Conservation (phyloP, 1,284 basidiomycete species). For the Puccinia brachypodii region DNA sequence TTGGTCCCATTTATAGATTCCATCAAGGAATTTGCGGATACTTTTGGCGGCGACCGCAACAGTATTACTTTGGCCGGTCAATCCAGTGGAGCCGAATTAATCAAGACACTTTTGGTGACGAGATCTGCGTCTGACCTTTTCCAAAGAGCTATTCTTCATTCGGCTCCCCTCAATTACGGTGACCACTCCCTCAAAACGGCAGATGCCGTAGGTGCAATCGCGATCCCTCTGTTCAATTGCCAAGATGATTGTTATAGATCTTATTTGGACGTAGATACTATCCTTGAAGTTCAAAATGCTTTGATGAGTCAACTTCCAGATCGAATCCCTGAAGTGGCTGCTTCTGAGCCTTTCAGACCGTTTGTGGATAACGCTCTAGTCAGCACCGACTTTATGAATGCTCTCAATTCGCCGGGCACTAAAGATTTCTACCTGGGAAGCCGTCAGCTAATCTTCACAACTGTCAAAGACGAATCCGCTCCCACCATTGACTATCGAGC, state of each 20-base stretch:
- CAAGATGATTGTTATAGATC: constrained; percentile 62
- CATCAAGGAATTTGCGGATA: constrained; percentile 62
- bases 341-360: constrained; percentile 58
- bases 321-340: constrained; percentile 63
- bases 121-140: constrained; percentile 55
- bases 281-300: constrained; percentile 63
- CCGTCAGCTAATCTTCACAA: constrained; percentile 67
- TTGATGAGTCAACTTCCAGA: constrained; percentile 60
- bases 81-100: constrained; percentile 77
- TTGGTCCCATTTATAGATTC: constrained; percentile 59
- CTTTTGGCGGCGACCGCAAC: constrained; percentile 68
- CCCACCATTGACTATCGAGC: constrained; percentile 63
- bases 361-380: constrained; percentile 22
- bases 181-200: constrained; percentile 66
- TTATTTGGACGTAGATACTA: constrained; percentile 61
- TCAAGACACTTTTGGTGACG: constrained; percentile 62
- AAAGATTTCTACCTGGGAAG: constrained; percentile 39
- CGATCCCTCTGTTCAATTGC: constrained; percentile 64
- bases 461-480: constrained; percentile 70
- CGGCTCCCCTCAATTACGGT: constrained; percentile 80
- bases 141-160: constrained; percentile 70
- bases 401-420: constrained; percentile 33
- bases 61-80: constrained; percentile 82
- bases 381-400: constrained; percentile 45
- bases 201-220: constrained; percentile 62